Evolutionary conservation across 208 protist genomes (phyloP).

Genomic region (Strigomonas culicis): DNA sequence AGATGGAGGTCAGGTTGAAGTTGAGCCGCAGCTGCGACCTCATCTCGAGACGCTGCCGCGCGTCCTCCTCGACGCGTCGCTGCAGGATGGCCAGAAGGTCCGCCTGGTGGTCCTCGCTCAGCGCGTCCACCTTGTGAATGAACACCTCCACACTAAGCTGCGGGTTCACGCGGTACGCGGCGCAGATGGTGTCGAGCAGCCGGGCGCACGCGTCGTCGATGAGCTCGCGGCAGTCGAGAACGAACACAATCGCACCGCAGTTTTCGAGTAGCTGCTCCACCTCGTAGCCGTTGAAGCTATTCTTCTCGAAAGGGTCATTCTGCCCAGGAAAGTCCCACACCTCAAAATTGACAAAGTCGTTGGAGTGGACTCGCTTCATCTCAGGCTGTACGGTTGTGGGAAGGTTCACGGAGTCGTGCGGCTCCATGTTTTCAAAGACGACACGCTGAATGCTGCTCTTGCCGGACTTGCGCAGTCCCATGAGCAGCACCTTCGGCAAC

Average conservation of each 20-base stretch:
- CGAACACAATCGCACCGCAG: constrained; percentile 87
- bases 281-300: constrained; percentile 51
- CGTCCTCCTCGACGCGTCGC: constrained; percentile 75
- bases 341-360: constrained; percentile 90
- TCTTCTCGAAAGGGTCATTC: constrained; percentile 77
- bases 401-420: constrained; percentile 77
- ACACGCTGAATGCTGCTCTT: constrained; percentile 92
- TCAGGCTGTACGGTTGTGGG: constrained; percentile 80
- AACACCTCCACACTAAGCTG: constrained; percentile 85
- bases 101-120: constrained; percentile 83
- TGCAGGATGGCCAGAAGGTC: constrained; percentile 77
- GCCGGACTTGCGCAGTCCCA: constrained; percentile 86
- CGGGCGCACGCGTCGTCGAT: constrained; percentile 77
- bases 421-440: constrained; percentile 87
- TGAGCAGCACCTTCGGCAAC: constrained; percentile 81
- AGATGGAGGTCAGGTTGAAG: constrained; percentile 90
- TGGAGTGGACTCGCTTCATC: constrained; percentile 71
- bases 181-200: constrained; percentile 77
- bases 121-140: constrained; percentile 88
- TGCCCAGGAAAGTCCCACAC: constrained; percentile 91
- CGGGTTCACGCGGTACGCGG: constrained; percentile 68
- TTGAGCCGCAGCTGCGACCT: constrained; percentile 57
- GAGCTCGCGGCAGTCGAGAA: constrained; percentile 83
- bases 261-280: constrained; percentile 70
- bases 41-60: constrained; percentile 70